These are phyloP conservation scores for Astrothelium macrocarpum DNA, from an alignment of 495 filamentous ascomycete genomes.

Conservation along the genomic window DNA sequence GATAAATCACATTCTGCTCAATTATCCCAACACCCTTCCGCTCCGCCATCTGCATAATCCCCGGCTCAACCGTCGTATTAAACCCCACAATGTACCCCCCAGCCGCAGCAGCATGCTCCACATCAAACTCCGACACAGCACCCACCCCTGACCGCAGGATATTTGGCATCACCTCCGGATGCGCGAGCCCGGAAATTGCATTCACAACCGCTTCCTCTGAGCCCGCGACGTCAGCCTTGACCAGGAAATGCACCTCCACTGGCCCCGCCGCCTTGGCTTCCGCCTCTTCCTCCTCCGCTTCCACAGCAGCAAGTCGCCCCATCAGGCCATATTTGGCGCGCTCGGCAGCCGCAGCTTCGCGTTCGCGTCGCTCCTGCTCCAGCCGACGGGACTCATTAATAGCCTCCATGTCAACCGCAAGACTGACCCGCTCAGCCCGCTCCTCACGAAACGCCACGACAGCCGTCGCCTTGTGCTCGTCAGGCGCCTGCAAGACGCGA, in stretches of 20 bases:
- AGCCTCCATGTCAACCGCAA: constrained; percentile 60
- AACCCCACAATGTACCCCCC: constrained; percentile 72
- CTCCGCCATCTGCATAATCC: constrained; percentile 62
- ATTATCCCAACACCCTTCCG: constrained; percentile 60
- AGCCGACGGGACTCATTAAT: constrained; percentile 62
- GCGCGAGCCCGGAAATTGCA: constrained; percentile 64
- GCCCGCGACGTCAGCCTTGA: constrained; percentile 90
- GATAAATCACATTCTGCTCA: constrained; percentile 88
- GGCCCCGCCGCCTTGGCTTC: constrained; percentile 35
- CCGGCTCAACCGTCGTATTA: constrained; percentile 61
- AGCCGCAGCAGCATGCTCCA: constrained; percentile 73
- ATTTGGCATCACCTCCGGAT: constrained; percentile 66
- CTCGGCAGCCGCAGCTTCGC: constrained; percentile 37
- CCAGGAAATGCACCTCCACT: constrained; percentile 64
- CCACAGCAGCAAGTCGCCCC: constrained; percentile 21
- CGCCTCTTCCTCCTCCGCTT: constrained; percentile 2
- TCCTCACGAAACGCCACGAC: constrained; percentile 71
- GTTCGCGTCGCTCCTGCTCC: constrained; percentile 50
- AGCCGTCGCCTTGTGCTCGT: constrained; percentile 67
- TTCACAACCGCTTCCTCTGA: constrained; percentile 84
- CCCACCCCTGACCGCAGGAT: constrained; percentile 73
- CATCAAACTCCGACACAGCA: constrained; percentile 71
- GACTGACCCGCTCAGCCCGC: constrained; percentile 47
- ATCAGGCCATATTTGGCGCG: constrained; percentile 18
- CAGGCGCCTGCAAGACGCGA: constrained; percentile 69